A percentile compares a stretch with the other conserved stretches of the same genome.
Conservation (phyloP, 2,329 filamentous ascomycete genomes). For the Cytospora chrysosperma region DNA sequence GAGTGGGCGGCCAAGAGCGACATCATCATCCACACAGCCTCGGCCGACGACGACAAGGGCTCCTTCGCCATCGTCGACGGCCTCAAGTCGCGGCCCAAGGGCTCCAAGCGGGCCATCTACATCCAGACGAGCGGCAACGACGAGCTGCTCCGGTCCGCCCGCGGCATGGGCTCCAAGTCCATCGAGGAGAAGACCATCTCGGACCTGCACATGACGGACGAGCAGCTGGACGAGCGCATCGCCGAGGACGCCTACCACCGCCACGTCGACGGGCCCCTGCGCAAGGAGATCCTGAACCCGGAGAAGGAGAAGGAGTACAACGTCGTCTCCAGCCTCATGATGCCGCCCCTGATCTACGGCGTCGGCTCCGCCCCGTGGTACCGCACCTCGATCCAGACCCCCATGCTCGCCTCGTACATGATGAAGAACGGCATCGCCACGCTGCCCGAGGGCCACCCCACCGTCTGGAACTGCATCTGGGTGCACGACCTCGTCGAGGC, state of each 20-base stretch:
- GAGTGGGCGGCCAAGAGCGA: conserved; percentile 22
- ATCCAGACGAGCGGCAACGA: conserved; percentile 25
- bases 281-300: conserved; percentile 16
- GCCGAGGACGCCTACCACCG: conserved; percentile 19
- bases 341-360: conserved; percentile 23
- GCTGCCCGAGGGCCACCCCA: conserved; percentile 12
- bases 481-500: conserved; percentile 24
- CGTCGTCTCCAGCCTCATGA: conserved; percentile 22
- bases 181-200: conserved; percentile 20
- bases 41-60: conserved; percentile 19
- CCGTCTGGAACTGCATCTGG: conserved; percentile 23
- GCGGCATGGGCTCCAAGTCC: neutral
- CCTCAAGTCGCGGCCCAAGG: conserved; percentile 17
- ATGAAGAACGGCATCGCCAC: conserved; percentile 20
- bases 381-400: conserved; percentile 23
- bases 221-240: conserved; percentile 17
- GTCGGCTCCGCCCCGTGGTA: conserved; percentile 19
- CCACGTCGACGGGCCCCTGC: conserved; percentile 22
- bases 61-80: conserved; percentile 19
- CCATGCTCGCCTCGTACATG: conserved; percentile 21
- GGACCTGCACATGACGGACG: conserved; percentile 22
- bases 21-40: conserved; percentile 22
- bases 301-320: conserved; percentile 21
- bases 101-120: conserved; percentile 21
- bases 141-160: conserved; percentile 18